These are phyloP conservation scores for Mycocentrospora acerina DNA, from an alignment of 2,329 filamentous ascomycete species.

Conservation along the genomic window DNA sequence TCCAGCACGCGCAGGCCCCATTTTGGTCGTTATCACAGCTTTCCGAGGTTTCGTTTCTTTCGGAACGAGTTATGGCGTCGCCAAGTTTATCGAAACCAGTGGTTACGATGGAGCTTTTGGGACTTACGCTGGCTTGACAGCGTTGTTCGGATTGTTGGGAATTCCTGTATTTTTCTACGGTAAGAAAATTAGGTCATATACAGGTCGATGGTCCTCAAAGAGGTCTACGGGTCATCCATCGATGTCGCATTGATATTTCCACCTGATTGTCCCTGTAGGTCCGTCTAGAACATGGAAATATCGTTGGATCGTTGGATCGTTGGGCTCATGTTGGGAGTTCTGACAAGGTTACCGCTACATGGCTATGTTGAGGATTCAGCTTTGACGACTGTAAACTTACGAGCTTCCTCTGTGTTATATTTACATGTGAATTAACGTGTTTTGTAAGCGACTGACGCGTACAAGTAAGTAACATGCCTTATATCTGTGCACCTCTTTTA, in stretches of 20 bases:
- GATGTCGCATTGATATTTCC: conserved; percentile 15
- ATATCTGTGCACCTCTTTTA: too few species aligned
- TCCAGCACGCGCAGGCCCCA: conserved; percentile 44
- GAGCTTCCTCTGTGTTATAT: too few species aligned
- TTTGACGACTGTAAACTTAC: too few species aligned
- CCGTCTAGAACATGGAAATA: too few species aligned
- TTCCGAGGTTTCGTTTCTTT: conserved; percentile 51
- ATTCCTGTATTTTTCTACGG: conserved; percentile 33
- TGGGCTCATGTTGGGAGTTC: too few species aligned
- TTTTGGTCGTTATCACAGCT: conserved; percentile 51
- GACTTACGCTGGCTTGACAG: conserved; percentile 33
- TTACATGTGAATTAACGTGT: too few species aligned
- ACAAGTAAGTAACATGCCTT: too few species aligned
- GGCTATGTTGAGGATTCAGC: too few species aligned
- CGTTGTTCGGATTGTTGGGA: conserved; percentile 29
- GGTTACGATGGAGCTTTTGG: conserved; percentile 39
- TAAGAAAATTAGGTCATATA: conserved; percentile 35
- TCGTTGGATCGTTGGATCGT: too few species aligned
- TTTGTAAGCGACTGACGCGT: too few species aligned
- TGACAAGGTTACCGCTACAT: too few species aligned
- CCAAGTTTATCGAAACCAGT: conserved; percentile 30
- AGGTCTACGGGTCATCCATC: conserved; percentile 10
- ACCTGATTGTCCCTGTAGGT: too few species aligned
- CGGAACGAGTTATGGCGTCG: conserved; percentile 45
- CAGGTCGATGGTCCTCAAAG: conserved; percentile 29